These are phyloP conservation scores for Nothomitra cinnamomea DNA, from an alignment of 2,329 filamentous ascomycete genomes.

Conservation along the genomic window DNA sequence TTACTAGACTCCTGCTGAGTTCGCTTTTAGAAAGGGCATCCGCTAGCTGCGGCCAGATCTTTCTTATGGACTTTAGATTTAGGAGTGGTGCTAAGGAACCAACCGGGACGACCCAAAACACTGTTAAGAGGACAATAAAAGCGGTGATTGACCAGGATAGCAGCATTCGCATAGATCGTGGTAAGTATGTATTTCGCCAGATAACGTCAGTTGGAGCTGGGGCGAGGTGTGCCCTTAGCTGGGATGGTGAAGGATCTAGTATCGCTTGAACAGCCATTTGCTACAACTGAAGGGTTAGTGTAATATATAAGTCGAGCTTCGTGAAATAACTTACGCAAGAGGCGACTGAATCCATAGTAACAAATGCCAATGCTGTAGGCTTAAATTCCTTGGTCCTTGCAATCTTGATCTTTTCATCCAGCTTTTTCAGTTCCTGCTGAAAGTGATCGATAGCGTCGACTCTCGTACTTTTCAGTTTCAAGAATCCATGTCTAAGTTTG, in stretches of 20 bases:
- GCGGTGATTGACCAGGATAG: constrained; percentile 72
- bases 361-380: constrained; percentile 73
- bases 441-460: constrained; percentile 93
- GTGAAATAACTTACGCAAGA: constrained; percentile 31
- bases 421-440: constrained; percentile 60
- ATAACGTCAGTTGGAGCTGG: constrained; percentile 86
- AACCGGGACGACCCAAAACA: constrained; percentile 78
- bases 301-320: neutral
- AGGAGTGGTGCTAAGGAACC: constrained; percentile 63
- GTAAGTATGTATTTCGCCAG: constrained; percentile 83
- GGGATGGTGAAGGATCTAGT: constrained; percentile 75
- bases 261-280: constrained; percentile 96
- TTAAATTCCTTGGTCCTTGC: constrained; percentile 61
- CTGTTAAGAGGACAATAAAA: constrained; percentile 64
- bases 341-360: constrained; percentile 93
- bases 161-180: constrained; percentile 53
- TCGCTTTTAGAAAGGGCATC: constrained; percentile 49
- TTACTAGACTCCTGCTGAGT: constrained; percentile 59
- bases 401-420: constrained; percentile 57
- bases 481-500: constrained; percentile 61
- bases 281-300: constrained; percentile 21
- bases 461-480: constrained; percentile 52
- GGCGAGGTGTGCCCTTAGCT: constrained; percentile 68
- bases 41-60: constrained; percentile 53
- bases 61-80: constrained; percentile 63